Conservation (phyloP, 2,329 filamentous ascomycete genomes). For the Ceratocystis alfenasii region DNA sequence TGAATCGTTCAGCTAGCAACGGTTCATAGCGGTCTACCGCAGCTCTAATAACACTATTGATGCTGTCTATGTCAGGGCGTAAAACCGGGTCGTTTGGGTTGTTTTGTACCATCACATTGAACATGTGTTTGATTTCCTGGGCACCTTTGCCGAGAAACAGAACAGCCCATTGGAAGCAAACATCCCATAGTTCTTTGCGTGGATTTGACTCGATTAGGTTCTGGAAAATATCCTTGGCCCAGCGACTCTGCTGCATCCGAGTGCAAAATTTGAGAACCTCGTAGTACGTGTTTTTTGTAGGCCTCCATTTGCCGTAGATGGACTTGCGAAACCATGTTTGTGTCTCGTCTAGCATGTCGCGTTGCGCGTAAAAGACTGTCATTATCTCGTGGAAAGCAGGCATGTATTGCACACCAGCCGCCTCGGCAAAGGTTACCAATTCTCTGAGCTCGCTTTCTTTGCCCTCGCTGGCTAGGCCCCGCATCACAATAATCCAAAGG, state of each 20-base stretch:
- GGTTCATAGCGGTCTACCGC: slow-evolving; percentile 59
- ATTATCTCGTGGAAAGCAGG: slow-evolving; percentile 42
- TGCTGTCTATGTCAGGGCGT: slow-evolving; percentile 54
- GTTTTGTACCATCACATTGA: slow-evolving; percentile 49
- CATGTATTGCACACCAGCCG: slow-evolving; percentile 36
- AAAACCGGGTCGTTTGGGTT: slow-evolving; percentile 36
- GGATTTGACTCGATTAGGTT: slow-evolving; percentile 37
- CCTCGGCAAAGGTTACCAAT: slow-evolving; percentile 42
- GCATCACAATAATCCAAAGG: slow-evolving; percentile 42
- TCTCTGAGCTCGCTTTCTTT: slow-evolving; percentile 46
- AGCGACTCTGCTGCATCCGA: slow-evolving; percentile 46
- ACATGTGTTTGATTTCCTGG: slow-evolving; percentile 61
- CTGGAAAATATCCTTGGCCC: slow-evolving; percentile 50
- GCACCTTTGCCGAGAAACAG: slow-evolving; percentile 55
- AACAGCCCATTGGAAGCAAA: slow-evolving; percentile 63
- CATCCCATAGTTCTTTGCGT: slow-evolving; percentile 53
- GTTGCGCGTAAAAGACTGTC: slow-evolving; percentile 49
- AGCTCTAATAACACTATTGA: slow-evolving; percentile 64
- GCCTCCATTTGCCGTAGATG: slow-evolving; percentile 32
- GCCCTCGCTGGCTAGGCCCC: slow-evolving; percentile 50
- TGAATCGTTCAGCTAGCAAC: slow-evolving; percentile 61
- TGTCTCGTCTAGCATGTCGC: slow-evolving; percentile 46
- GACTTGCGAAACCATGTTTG: slow-evolving; percentile 55
- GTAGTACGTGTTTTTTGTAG: slow-evolving; percentile 38
- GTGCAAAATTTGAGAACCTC: slow-evolving; percentile 50